Evolutionary conservation across 2,329 filamentous ascomycete genomes (phyloP).

Genomic region (Beauveria asiatica): DNA sequence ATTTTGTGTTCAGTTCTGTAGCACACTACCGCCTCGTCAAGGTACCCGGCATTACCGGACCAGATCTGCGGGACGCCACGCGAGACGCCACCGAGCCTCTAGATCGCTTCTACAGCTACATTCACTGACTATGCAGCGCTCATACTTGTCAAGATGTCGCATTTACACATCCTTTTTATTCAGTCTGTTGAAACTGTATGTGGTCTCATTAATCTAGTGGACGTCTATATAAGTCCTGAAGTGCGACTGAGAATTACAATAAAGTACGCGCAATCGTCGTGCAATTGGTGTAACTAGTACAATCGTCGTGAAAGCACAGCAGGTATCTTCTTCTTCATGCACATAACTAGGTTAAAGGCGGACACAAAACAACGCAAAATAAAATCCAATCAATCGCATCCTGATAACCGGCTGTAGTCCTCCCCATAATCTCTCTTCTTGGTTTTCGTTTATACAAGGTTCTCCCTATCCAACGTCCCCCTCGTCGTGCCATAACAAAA

Average conservation of each 20-base stretch:
- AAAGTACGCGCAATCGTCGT: background rate
- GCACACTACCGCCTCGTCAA: background rate
- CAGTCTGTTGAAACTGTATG: background rate
- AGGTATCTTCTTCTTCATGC: background rate
- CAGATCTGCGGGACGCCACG: conserved; percentile 11
- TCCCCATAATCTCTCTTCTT: background rate
- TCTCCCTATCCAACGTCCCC: conserved; percentile 2
- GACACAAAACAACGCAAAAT: background rate
- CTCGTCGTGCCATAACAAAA: conserved; percentile 1
- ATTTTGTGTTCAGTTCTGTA: no score
- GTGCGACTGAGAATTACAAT: background rate
- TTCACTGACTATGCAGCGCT: no score
- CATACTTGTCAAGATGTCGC: no score
- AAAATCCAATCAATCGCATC: background rate
- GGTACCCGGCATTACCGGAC: conserved; percentile 14
- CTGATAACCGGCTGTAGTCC: background rate
- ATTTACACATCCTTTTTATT: no score
- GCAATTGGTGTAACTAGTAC: background rate
- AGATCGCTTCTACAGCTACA: conserved; percentile 16
- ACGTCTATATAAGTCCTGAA: background rate
- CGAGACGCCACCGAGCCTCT: conserved; percentile 14
- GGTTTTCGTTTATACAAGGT: conserved; percentile 4
- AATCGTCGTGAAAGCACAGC: background rate
- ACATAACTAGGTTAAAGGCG: background rate
- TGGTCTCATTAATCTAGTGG: background rate